Conservation (phyloP, 2,329 filamentous ascomycete genomes). For the Arthrobotrys iridis region DNA sequence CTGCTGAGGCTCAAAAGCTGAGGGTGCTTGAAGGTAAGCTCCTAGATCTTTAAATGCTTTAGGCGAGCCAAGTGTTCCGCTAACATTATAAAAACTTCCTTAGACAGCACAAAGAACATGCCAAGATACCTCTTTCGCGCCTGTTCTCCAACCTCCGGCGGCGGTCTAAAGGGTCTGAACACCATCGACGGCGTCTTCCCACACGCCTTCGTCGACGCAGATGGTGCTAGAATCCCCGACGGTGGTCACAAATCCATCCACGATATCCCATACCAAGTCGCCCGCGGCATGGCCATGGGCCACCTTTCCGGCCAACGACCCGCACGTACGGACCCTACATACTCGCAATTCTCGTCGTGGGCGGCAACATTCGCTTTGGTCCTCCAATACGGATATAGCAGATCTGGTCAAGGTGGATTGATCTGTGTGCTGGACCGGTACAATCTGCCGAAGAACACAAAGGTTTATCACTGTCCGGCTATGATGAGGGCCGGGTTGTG, state of each 20-base stretch:
- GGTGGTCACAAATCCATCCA: constrained; percentile 44
- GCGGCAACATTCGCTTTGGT: constrained; percentile 39
- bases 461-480: constrained; percentile 41
- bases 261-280: constrained; percentile 22
- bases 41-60: neutral
- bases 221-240: constrained; percentile 14
- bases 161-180: constrained; percentile 46
- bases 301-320: constrained; percentile 43
- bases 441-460: constrained; percentile 43
- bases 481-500: constrained; percentile 45
- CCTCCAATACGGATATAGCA: constrained; percentile 38
- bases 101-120: constrained; percentile 39
- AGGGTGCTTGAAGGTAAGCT: constrained; percentile 36
- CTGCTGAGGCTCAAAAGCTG: constrained; percentile 1
- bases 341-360: constrained; percentile 50
- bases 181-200: constrained; percentile 41
- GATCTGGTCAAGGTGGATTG: constrained; percentile 15
- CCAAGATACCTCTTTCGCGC: constrained; percentile 48
- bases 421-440: constrained; percentile 48
- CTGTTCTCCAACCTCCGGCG: constrained; percentile 39
- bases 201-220: constrained; percentile 45
- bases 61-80: neutral
- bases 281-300: constrained; percentile 38
- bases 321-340: constrained; percentile 17
- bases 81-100: no score